Conservation (phyloP, 2,329 filamentous ascomycete genomes). For the Venturia effusa region DNA sequence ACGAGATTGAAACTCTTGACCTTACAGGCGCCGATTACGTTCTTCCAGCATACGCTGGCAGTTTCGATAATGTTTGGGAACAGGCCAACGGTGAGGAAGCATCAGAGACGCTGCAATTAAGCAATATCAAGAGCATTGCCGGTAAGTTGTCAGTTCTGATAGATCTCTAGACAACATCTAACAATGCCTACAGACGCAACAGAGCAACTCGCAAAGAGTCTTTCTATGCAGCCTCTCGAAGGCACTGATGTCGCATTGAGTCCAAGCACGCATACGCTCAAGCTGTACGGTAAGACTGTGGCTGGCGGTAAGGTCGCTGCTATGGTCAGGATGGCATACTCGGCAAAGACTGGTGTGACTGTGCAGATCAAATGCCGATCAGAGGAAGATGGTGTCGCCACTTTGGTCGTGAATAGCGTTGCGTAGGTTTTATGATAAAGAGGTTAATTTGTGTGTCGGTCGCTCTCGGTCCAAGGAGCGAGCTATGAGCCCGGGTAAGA, state of each 20-base stretch:
- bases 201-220: conserved; percentile 73
- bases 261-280: conserved; percentile 85
- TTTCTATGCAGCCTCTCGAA: conserved; percentile 88
- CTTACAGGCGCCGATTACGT: conserved; percentile 89
- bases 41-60: conserved; percentile 83
- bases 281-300: conserved; percentile 91
- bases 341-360: conserved; percentile 83
- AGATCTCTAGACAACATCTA: not conserved
- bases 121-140: conserved; percentile 81
- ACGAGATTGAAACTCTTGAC: conserved; percentile 89
- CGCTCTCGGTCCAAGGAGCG: not conserved
- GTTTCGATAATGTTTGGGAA: conserved; percentile 94
- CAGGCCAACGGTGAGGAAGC: conserved; percentile 82
- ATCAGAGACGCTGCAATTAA: conserved; percentile 81
- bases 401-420: conserved; percentile 73
- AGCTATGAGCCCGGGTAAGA: not conserved
- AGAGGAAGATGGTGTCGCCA: conserved; percentile 86
- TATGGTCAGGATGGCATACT: conserved; percentile 85
- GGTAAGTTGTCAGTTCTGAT: conserved; percentile 45
- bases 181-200: conserved; percentile 59
- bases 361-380: conserved; percentile 88
- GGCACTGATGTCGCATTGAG: conserved; percentile 86
- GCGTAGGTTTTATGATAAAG: conserved; percentile 40
- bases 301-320: conserved; percentile 81
- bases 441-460: not conserved